Evolutionary conservation across 164 flowering plant genomes (phyloP).

Genomic region (Tinospora cordifolia): DNA sequence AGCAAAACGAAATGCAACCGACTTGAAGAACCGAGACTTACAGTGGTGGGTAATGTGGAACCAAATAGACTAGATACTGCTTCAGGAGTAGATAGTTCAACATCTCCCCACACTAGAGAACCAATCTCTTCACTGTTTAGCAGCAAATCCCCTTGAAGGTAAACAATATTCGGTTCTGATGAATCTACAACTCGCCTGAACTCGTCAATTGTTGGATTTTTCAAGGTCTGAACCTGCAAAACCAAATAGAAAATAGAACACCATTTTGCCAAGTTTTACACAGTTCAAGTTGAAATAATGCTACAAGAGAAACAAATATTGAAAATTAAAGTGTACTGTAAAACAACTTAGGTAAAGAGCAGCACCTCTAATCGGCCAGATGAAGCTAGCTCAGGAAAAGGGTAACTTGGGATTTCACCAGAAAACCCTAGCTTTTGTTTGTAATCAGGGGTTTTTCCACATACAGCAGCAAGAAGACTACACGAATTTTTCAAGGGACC

Average conservation of each 20-base stretch:
- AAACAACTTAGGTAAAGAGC: not conserved
- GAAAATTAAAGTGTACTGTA: not conserved
- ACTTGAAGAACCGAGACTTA: conserved; percentile 25
- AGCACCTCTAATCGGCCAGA: conserved; percentile 73
- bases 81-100: conserved; percentile 43
- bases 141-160: conserved; percentile 54
- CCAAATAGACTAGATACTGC: conserved; percentile 46
- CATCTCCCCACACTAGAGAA: conserved; percentile 45
- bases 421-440: conserved; percentile 25
- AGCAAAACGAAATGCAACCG: not conserved
- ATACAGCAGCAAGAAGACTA: conserved; percentile 51
- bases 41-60: conserved; percentile 55
- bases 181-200: conserved; percentile 43
- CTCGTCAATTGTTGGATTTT: conserved; percentile 47
- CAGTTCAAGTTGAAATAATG: not conserved
- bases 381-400: conserved; percentile 63
- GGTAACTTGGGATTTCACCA: conserved; percentile 31
- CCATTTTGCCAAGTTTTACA: not conserved
- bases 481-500: conserved; percentile 49
- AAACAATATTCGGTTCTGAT: conserved; percentile 50
- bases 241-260: not conserved
- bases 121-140: conserved; percentile 50
- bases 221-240: conserved; percentile 56
- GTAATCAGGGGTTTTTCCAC: conserved; percentile 27
- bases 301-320: not conserved